A percentile compares a stretch with the other conserved stretches of the same genome.
Conservation (phyloP, 2,329 filamentous ascomycete species). For the Penicillium fuscoglaucum region DNA sequence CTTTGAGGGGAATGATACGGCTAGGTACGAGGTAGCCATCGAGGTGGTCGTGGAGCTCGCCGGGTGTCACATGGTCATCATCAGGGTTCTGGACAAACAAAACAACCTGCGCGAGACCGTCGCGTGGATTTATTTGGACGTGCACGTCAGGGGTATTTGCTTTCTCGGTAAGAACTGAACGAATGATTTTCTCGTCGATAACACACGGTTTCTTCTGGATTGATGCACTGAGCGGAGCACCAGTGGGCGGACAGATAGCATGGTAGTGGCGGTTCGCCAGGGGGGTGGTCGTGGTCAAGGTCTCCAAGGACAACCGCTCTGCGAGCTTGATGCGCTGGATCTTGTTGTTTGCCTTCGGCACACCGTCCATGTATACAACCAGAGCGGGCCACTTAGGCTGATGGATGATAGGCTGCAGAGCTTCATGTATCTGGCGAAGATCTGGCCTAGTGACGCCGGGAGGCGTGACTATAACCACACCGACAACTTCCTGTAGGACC, state of each 20-base stretch:
- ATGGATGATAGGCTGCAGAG: constrained; percentile 51
- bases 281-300: constrained; percentile 48
- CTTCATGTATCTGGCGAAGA: constrained; percentile 51
- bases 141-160: constrained; percentile 14
- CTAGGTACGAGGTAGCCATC: constrained; percentile 44
- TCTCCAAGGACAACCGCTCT: constrained; percentile 49
- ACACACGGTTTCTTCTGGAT: constrained; percentile 43
- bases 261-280: constrained; percentile 52
- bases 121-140: constrained; percentile 20
- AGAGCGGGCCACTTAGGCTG: constrained; percentile 56
- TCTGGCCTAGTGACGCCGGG: constrained; percentile 48
- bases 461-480: constrained; percentile 54
- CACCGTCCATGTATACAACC: constrained; percentile 56
- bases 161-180: constrained; percentile 3
- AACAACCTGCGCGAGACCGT: constrained; percentile 21
- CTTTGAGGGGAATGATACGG: constrained; percentile 36
- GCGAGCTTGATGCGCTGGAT: constrained; percentile 56
- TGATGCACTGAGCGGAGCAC: constrained; percentile 43
- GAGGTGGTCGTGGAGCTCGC: constrained; percentile 20
- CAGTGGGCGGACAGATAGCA: constrained; percentile 51
- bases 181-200: constrained; percentile 29
- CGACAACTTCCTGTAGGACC: constrained; percentile 58
- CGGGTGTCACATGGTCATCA: constrained; percentile 10
- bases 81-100: constrained; percentile 13
- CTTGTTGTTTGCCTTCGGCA: constrained; percentile 60